phyloP scores from a whole-genome alignment of 2,329 filamentous ascomycete genomes.

The Polychaeton citri region DNA sequence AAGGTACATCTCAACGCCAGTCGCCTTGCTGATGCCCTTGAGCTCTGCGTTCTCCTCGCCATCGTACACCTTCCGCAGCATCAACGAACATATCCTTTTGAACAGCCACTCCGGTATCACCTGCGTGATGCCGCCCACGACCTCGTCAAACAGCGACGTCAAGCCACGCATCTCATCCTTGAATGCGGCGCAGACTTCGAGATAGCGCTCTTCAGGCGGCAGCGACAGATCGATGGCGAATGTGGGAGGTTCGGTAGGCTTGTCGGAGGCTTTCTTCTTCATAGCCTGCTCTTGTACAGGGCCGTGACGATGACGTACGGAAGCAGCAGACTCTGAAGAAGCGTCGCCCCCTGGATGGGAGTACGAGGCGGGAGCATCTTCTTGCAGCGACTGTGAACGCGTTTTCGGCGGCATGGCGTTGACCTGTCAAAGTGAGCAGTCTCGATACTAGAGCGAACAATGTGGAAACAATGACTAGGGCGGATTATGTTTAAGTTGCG shows the following conservation, averaged over 20 bases:
- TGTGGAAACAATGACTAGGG: too few relatives aligned
- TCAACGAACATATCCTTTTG: constrained; percentile 27
- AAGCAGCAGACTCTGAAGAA: too few relatives aligned
- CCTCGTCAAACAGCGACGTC: constrained; percentile 36
- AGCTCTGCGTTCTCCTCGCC: constrained; percentile 49
- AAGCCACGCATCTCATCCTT: constrained; percentile 31
- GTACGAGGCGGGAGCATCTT: too few relatives aligned
- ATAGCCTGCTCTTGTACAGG: too few relatives aligned
- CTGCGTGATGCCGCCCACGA: constrained; percentile 26
- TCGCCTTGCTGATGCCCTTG: constrained; percentile 39
- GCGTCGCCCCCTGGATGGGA: too few relatives aligned
- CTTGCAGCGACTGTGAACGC: too few relatives aligned
- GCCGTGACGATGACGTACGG: too few relatives aligned
- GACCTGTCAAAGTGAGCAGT: too few relatives aligned
- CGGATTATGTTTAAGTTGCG: too few relatives aligned
- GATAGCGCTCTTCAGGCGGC: constrained; percentile 39
- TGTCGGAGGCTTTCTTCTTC: background rate
- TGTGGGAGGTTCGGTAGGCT: constrained; percentile 4
- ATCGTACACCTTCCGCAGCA: constrained; percentile 38
- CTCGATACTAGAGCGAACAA: too few relatives aligned
- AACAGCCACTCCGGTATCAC: constrained; percentile 18
- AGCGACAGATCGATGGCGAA: constrained; percentile 40
- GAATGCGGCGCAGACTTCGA: constrained; percentile 34
- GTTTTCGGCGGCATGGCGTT: too few relatives aligned
- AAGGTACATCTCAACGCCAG: constrained; percentile 43